Percentiles rank a stretch among this genome's conserved stretches.
These are phyloP conservation scores for Hanseniaspora lindneri DNA, from an alignment of 805 yeast species.

Conservation along the genomic window DNA sequence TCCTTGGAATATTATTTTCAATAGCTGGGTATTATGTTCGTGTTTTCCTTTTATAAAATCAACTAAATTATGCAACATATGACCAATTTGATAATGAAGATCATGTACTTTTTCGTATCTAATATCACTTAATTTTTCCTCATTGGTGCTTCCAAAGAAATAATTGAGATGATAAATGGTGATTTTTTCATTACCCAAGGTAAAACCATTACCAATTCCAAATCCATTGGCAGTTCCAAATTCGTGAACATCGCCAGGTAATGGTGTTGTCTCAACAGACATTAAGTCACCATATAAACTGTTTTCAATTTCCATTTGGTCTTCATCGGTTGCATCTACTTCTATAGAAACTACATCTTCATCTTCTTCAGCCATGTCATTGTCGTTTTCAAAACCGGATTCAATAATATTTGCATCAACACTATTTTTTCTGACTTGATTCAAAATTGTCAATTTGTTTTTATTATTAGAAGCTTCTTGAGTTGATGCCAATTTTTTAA, in stretches of 20 bases:
- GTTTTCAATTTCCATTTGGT: constrained; percentile 20
- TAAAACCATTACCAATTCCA: constrained; percentile 42
- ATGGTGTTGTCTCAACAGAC: constrained; percentile 35
- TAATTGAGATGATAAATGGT: constrained; percentile 55
- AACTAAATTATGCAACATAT: constrained; percentile 48
- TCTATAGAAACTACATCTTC: constrained; percentile 25
- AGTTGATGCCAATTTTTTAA: constrained; percentile 17
- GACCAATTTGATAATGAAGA: constrained; percentile 48
- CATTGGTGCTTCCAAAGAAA: constrained; percentile 45
- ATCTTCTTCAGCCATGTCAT: constrained; percentile 17
- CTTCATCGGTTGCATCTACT: constrained; percentile 17
- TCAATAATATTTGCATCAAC: constrained; percentile 30
- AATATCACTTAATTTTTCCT: constrained; percentile 34
- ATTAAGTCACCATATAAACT: constrained; percentile 32
- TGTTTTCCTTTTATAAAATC: constrained; percentile 37
- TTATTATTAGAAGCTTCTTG: constrained; percentile 19
- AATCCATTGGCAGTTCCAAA: constrained; percentile 27
- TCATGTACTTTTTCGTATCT: constrained; percentile 46
- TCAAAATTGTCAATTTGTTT: constrained; percentile 27
- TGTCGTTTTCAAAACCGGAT: constrained; percentile 19
- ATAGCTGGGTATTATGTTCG: constrained; percentile 52
- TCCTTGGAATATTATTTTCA: constrained; percentile 50
- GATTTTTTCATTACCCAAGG: constrained; percentile 39
- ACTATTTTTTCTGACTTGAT: constrained; percentile 29
- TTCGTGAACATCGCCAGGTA: constrained; percentile 26